Evolutionary conservation across 768 basidiomycete genomes (phyloP), one percentile per base, ranked within the genome.

Genomic region (Phanerodontia chrysosporium): DNA sequence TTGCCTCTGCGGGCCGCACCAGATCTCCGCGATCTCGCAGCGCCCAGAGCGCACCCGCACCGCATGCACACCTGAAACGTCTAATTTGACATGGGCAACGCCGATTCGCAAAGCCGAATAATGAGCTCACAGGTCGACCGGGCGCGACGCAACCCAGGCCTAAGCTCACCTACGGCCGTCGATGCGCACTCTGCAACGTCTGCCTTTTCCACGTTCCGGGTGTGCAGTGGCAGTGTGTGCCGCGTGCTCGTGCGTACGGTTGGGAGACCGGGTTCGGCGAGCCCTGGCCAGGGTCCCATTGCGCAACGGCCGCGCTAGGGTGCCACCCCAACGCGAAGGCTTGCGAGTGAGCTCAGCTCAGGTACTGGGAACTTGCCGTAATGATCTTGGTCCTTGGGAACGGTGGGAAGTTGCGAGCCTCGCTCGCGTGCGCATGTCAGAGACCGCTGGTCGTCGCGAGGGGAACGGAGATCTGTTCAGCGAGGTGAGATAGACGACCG

Each of bases 331-430:
- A 42, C 39, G 18, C 6, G 16, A 18, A 10, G 4, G 9, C 39
- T 18, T 18, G 39, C 10, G 18, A 8, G 18, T 18, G 18, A 42
- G 18, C 39, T 42, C 10, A 42, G 18, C 39, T 53, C 52, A 53
- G 52, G 52, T 42, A 36, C 52, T 53, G 52, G 52, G 52, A 53
- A 53, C 52, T 51, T 53, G 30, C 52, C 52, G 52, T 22, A 36
- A 42, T 9, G 52, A 53, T 53, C 35, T 36, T 30, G 39, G 22
- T 18, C 39, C 39, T 42, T 42, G 39, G 39, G 39, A 42, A 42
- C 39, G 39, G 18, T 18, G 39, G 18, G 39, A 42, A 42, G 39
- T 4, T 18, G 39, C 8, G 18, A 18, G 46, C 46, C 46, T 51
- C 55, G 55, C n/a, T 48, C 56, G 46, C 56, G 46, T 48, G 46